Evolutionary conservation across 2,329 filamentous ascomycete genomes (phyloP).

Genomic region (Exophiala phaeomuriformis): DNA sequence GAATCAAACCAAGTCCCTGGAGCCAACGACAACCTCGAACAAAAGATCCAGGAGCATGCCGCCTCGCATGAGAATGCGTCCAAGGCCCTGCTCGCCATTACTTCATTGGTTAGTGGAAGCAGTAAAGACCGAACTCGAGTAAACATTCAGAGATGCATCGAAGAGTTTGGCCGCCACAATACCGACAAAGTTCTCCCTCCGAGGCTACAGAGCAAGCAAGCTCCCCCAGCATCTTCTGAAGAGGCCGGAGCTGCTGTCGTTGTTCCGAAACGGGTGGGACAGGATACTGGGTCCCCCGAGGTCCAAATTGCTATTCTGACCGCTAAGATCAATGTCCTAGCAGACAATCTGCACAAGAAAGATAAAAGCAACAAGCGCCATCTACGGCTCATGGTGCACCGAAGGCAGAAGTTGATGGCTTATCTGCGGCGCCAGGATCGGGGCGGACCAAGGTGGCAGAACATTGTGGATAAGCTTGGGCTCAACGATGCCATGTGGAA

Average conservation of each 20-base stretch:
- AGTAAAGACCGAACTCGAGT: slow-evolving; percentile 70
- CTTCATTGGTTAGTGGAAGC: slow-evolving; percentile 67
- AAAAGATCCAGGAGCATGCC: slow-evolving; percentile 25
- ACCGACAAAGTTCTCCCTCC: slow-evolving; percentile 66
- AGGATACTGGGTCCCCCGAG: slow-evolving; percentile 89
- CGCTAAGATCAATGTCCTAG: slow-evolving; percentile 78
- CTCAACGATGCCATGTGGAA: slow-evolving; percentile 84
- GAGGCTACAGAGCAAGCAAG: slow-evolving; percentile 41
- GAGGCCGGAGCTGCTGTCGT: slow-evolving; percentile 5
- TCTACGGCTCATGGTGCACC: slow-evolving; percentile 75
- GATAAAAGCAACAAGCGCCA: slow-evolving; percentile 96
- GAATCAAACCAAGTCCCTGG: slow-evolving; percentile 14
- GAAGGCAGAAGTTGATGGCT: slow-evolving; percentile 75
- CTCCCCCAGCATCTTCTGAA: not conserved
- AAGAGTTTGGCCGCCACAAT: slow-evolving; percentile 82
- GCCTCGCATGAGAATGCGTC: slow-evolving; percentile 61
- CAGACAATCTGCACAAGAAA: slow-evolving; percentile 63
- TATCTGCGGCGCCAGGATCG: slow-evolving; percentile 87
- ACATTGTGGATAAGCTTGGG: slow-evolving; percentile 76
- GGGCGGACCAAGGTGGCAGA: slow-evolving; percentile 81
- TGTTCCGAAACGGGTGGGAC: slow-evolving; percentile 59
- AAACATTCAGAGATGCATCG: slow-evolving; percentile 77
- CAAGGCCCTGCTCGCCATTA: slow-evolving; percentile 72
- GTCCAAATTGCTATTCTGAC: slow-evolving; percentile 97
- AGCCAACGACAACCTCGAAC: slow-evolving; percentile 39